Conservation (phyloP, 2,329 filamentous ascomycete species). For the Microcyclosporella mali region DNA sequence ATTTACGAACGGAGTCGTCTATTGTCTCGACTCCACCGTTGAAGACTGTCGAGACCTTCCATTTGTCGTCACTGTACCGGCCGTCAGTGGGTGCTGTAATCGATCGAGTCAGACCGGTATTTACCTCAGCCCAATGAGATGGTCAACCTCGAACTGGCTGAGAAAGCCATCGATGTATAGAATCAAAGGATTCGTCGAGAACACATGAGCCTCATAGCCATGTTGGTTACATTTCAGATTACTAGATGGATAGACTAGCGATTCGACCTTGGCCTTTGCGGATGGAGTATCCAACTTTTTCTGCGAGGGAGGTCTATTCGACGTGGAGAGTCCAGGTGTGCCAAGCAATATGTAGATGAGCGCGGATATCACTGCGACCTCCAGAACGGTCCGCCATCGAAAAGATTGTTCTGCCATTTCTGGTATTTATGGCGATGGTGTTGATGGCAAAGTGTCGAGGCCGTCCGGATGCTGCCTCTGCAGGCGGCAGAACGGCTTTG, state of each 20-base stretch:
- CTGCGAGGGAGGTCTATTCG: not conserved
- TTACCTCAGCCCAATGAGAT: conserved; percentile 46
- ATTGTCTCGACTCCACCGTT: conserved; percentile 43
- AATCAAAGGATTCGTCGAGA: conserved; percentile 50
- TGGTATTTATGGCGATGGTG: not conserved
- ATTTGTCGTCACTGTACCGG: conserved; percentile 38
- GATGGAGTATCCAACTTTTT: conserved; percentile 7
- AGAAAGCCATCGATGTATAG: conserved; percentile 46
- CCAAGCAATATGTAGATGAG: conserved; percentile 31
- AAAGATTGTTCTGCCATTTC: conserved; percentile 10
- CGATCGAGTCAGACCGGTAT: no score
- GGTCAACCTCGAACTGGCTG: conserved; percentile 11
- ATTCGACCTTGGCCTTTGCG: conserved; percentile 30
- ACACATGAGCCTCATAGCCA: conserved; percentile 41
- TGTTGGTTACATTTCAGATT: conserved; percentile 36
- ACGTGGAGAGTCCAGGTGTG: conserved; percentile 21
- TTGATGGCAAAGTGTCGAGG: not conserved
- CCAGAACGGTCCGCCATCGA: conserved; percentile 27
- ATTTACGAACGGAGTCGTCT: conserved; percentile 46
- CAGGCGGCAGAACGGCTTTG: no score
- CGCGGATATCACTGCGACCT: conserved; percentile 27
- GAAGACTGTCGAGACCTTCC: conserved; percentile 50
- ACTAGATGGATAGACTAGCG: conserved; percentile 36
- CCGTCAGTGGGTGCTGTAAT: conserved; percentile 2
- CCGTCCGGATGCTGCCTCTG: no score